Percentiles rank a stretch among this genome's conserved stretches.
These are phyloP conservation scores for Oldenlandia corymbosa DNA, from an alignment of 257 asterid genomes.

Conservation along the genomic window DNA sequence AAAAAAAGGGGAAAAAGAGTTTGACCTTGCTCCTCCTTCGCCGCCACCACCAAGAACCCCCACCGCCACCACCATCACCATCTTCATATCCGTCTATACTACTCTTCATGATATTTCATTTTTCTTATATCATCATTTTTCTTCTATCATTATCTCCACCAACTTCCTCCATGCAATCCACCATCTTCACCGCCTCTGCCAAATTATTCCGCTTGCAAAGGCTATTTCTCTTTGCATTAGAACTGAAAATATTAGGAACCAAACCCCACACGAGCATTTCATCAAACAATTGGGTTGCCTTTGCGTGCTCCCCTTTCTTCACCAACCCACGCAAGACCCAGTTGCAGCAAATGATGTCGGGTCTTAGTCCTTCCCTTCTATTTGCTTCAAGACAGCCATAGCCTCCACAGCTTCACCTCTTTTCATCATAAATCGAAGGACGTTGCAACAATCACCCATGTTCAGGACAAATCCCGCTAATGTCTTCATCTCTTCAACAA, in stretches of 20 bases:
- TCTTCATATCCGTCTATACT: no score
- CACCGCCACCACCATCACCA: no score
- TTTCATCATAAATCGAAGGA: constrained; percentile 41
- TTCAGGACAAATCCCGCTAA: constrained; percentile 43
- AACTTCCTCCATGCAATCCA: no score
- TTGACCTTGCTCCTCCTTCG: no score
- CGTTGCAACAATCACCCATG: constrained; percentile 43
- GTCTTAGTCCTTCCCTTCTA: constrained; percentile 32
- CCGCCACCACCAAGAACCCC: no score
- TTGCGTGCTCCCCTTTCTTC: constrained; percentile 27
- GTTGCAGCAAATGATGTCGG: constrained; percentile 48
- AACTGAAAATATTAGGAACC: constrained; percentile 53
- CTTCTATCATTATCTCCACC: no score
- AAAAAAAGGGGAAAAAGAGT: no score
- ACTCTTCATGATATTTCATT: no score
- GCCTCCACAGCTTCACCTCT: constrained; percentile 36
- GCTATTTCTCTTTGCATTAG: constrained; percentile 48
- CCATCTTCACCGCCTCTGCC: constrained; percentile 46
- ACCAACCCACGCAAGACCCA: constrained; percentile 50
- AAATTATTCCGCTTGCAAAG: constrained; percentile 53
- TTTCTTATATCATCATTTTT: no score
- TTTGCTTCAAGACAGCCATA: constrained; percentile 38
- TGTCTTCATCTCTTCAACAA: constrained; percentile 38
- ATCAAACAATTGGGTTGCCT: constrained; percentile 66
- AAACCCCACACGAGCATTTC: constrained; percentile 69